Base-by-base conservation (phyloP, 1,284 basidiomycete genomes). In the Microbotryum lychnidis-dioicae region DNA sequence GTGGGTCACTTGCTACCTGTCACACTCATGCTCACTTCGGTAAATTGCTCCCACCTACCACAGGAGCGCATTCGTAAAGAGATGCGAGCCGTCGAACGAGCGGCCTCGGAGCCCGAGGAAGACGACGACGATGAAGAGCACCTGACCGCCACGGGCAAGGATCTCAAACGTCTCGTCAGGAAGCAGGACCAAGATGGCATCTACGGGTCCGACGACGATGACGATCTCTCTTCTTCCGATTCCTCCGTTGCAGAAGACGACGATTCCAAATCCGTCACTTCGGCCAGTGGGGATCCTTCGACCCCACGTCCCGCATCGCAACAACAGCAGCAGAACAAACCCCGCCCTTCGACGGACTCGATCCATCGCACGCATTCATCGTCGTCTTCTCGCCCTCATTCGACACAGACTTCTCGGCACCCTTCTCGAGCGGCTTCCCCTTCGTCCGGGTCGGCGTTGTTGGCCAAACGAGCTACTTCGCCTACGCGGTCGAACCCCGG, bases 61-160 rank as follows among this genome's bases (percentile, higher is more conserved):
- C 65, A 90, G 88, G 88, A 91, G 75, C 85, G 88, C 20, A 77
- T 91, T 52, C 90, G 90, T 75, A 83, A 83, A 57, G 87, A 90
- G 73, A 89, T 89, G 72, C 84, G 84, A 72, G 77, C 76, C 18
- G 87, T 86, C 23, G 89, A 89, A 74, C 87, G 87, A 73, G 79
- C 77, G 47, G 80, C 84, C 20, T 86, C 87, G 58, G 81, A 81
- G 6, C 81, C 82, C 51, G 78, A 87, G 50, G 85, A 85, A 68
- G 85, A 84, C 63, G 86, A 87, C 4, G 84, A 84, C 27, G 78
- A 81, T 20, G 79, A 80, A 9, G 76, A 80, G 31, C 77, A 80
- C 49, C 76, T 85, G 62, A 84, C 82, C 45, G 85, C 83, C 60
- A 83, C 86, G 37, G 86, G 82, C 12, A 87, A 86, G 75, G 82